Evolutionary conservation across 345 rosid species (phyloP), one percentile per base, ranked within the genome.

Genomic region (Lumnitzera littorea): DNA sequence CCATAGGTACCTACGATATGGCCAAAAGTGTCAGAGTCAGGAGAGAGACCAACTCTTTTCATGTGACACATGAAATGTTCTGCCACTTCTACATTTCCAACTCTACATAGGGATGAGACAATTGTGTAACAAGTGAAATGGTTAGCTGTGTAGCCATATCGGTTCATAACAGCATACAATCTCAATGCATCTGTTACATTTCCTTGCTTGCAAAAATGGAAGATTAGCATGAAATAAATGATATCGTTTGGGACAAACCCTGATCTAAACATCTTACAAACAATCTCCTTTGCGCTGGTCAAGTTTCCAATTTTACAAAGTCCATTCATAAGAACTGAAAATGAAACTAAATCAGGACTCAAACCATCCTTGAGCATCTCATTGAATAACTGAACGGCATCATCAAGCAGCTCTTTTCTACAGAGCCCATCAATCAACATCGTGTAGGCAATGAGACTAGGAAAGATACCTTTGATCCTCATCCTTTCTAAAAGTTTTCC

Each of bases 251-350:
- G 91, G 62, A 65, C 50, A 69, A 82, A 51, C 69, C 91, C 92
- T 72, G 69, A 67, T 82, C 70, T 85, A 67, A 75, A 87, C 72
- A 91, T 71, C 71, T 71, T 83, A 64, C 89, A 79, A n/a, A 85
- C 58, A 50, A 85, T 63, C 78, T 87, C 91, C 82, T 79, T 87
- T 0, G 70, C 80, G 51, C 61, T 61, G 61, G 48, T 63, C 17
- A 77, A 61, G 55, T 62, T 85, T 56, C 89, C 83, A 49, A 63
- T 80, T 70, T 60, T 74, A 76, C 74, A 78, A 67, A 80, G 84
- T 70, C 98, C 98, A 74, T 85, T 85, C 63, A 91, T 67, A 50
- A 91, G 92, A 13, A 72, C 89, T 31, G 98, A 87, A 68, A 80
- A 89, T 29, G 95, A 84, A 59, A 87, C 73, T 50, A 87, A 48